phyloP scores from a whole-genome alignment of 2,329 filamentous ascomycete genomes.

The Verticillium longisporum region DNA sequence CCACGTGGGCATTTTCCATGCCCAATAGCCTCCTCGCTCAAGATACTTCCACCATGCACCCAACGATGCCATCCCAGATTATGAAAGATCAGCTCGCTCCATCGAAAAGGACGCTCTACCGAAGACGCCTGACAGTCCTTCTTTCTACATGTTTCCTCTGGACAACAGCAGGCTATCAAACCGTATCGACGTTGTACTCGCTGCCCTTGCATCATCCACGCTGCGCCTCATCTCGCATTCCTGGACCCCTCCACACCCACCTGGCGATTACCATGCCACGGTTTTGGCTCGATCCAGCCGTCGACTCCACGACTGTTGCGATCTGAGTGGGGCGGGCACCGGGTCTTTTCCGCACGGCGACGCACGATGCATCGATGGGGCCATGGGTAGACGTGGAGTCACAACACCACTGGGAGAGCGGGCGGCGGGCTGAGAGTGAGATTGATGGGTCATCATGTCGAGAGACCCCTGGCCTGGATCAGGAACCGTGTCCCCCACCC shows the following conservation, averaged over 20 bases:
- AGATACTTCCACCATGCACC: no score
- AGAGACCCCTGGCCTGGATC: background rate
- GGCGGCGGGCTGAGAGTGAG: background rate
- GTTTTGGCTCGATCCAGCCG: background rate
- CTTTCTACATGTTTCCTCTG: no score
- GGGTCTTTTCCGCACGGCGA: background rate
- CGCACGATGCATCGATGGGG: background rate
- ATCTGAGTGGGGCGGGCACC: background rate
- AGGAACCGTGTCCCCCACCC: background rate
- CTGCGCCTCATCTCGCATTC: background rate
- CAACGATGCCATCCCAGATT: no score
- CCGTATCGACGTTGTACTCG: background rate
- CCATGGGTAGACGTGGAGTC: no score
- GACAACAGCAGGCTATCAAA: background rate
- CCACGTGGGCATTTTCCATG: no score
- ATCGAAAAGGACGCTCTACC: no score
- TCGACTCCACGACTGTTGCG: background rate
- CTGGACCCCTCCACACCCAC: background rate
- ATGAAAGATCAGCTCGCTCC: no score
- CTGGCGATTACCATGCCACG: background rate
- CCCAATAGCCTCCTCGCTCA: no score
- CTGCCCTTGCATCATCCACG: background rate
- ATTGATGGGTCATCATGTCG: background rate
- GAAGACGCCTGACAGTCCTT: no score
- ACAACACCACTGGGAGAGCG: no score